Percentiles rank a stretch among this genome's conserved stretches.
Conservation (phyloP, 305 asterid species). For the Andrographis paniculata region DNA sequence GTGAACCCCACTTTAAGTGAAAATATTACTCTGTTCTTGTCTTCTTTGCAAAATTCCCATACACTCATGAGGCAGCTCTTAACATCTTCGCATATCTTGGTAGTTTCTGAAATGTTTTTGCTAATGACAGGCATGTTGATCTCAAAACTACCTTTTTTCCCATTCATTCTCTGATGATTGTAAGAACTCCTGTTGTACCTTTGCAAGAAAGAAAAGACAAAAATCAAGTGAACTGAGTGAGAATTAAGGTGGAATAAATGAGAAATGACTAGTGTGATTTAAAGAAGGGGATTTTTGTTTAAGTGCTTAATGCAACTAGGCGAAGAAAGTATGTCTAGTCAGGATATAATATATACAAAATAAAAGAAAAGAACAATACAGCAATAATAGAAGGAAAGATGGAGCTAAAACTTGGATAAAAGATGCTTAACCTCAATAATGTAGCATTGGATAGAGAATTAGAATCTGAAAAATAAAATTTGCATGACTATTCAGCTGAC, state of each 20-base stretch:
- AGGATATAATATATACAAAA: conserved; percentile 16
- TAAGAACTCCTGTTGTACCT: neutral
- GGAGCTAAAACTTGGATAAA: conserved; percentile 31
- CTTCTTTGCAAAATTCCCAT: conserved; percentile 53
- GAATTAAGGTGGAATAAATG: conserved; percentile 15
- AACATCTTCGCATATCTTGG: conserved; percentile 7
- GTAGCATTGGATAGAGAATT: conserved; percentile 43
- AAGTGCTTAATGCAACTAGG: conserved; percentile 32
- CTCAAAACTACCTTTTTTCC: conserved; percentile 33
- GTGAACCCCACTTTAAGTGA: conserved; percentile 61
- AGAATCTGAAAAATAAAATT: conserved; percentile 29
- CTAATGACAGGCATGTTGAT: conserved; percentile 36
- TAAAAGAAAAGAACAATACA: conserved; percentile 36
- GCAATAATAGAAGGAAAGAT: conserved; percentile 44
- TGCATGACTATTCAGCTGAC: neutral
- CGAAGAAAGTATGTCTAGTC: conserved; percentile 19
- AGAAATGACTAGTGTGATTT: conserved; percentile 23
- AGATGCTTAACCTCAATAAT: conserved; percentile 62
- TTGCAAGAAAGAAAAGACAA: neutral
- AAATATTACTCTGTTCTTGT: conserved; percentile 38
- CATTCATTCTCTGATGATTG: conserved; percentile 43
- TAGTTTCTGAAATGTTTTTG: conserved; percentile 19
- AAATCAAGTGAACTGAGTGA: neutral
- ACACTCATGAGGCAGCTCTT: conserved; percentile 27
- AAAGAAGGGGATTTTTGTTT: conserved; percentile 26